A percentile compares a stretch with the other conserved stretches of the same genome.
Evolutionary conservation across 1,284 basidiomycete species (phyloP).

Genomic region (Naganishia cerealis): DNA sequence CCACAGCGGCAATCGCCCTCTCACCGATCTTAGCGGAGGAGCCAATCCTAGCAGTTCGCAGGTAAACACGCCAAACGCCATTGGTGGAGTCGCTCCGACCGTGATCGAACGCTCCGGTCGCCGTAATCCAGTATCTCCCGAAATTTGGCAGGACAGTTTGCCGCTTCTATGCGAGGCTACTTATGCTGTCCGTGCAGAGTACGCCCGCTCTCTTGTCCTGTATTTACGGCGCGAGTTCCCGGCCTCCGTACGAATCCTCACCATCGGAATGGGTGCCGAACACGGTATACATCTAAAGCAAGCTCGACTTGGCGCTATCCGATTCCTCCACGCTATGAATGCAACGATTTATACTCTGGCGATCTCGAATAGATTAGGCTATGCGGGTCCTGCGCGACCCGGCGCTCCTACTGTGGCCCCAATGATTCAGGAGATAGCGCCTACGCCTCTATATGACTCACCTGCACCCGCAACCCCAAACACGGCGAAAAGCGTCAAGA

Average conservation of each 20-base stretch:
- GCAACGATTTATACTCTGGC: constrained; percentile 76
- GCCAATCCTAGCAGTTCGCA: constrained; percentile 18
- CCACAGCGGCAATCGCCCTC: not conserved
- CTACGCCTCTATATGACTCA: constrained; percentile 18
- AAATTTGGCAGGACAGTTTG: constrained; percentile 84
- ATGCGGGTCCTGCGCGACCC: constrained; percentile 45
- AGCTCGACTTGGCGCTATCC: constrained; percentile 46
- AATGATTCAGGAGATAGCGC: constrained; percentile 33
- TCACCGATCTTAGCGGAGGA: constrained; percentile 5
- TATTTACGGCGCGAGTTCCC: constrained; percentile 76
- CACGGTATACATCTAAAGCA: constrained; percentile 34
- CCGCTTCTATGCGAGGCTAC: constrained; percentile 75
- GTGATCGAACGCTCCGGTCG: constrained; percentile 44
- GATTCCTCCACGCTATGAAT: constrained; percentile 74
- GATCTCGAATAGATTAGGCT: constrained; percentile 65
- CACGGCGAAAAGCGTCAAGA: constrained; percentile 32
- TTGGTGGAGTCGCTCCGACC: not conserved
- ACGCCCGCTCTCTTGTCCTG: constrained; percentile 67
- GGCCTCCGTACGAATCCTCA: constrained; percentile 34
- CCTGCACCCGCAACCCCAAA: constrained; percentile 15
- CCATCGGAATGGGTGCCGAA: constrained; percentile 42
- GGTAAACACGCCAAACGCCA: constrained; percentile 5
- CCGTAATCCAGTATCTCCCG: constrained; percentile 71
- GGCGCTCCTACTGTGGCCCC: constrained; percentile 49
- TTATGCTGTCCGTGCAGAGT: constrained; percentile 71